A percentile compares a stretch with the other conserved stretches of the same genome.
Conservation (phyloP, 306 rosid genomes). For the Malus asiatica region DNA sequence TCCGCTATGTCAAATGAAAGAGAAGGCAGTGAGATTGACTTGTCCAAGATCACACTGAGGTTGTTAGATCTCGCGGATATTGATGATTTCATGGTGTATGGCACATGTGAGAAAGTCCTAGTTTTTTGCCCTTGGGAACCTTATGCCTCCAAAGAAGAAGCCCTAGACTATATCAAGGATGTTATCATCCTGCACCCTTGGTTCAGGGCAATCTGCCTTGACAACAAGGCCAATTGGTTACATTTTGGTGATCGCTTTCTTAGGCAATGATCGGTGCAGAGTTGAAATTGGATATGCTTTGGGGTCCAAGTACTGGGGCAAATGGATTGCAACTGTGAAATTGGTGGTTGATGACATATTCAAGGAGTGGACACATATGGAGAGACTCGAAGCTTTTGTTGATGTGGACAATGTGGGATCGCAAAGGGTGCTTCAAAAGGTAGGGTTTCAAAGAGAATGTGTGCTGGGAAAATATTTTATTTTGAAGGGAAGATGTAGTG, state of each 20-base stretch:
- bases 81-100: constrained; percentile 65
- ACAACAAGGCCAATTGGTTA: constrained; percentile 44
- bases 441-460: constrained; percentile 60
- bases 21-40: not conserved
- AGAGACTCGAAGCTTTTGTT: constrained; percentile 65
- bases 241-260: constrained; percentile 17
- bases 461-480: constrained; percentile 37
- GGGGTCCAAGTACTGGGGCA: constrained; percentile 57
- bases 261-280: constrained; percentile 29
- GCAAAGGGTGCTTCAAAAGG: constrained; percentile 60
- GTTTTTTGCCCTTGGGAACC: constrained; percentile 56
- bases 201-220: constrained; percentile 57
- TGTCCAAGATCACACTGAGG: constrained; percentile 35
- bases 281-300: constrained; percentile 55
- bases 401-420: constrained; percentile 58
- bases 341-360: constrained; percentile 37
- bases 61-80: constrained; percentile 41
- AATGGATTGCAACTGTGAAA: constrained; percentile 63
- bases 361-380: constrained; percentile 40
- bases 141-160: constrained; percentile 35
- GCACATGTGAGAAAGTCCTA: constrained; percentile 41
- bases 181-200: constrained; percentile 20
- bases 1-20: not conserved
- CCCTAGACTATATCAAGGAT: not conserved
- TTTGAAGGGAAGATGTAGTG: constrained; percentile 38